Base-by-base conservation (phyloP, 225 moss, liverwort and hornwort species). In the Polytrichum commune region DNA sequence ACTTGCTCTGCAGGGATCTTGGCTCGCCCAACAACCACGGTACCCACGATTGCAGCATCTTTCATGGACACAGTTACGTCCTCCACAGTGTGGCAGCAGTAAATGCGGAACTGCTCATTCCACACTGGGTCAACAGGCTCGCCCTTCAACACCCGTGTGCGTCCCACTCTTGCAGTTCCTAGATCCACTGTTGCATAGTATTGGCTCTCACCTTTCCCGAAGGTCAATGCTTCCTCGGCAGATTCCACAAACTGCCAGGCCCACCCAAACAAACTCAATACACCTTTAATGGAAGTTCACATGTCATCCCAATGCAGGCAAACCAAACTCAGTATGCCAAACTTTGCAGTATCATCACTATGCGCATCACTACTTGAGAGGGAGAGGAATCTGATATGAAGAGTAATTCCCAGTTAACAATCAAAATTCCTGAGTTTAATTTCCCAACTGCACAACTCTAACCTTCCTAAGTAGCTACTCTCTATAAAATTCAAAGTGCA, bases 91-190 rank as follows among this genome's bases (percentile, higher is more conserved):
- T 96, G 96, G 53, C 90, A 89, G 53, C 89, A 84, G 83, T 92
- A 96, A 38, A 96, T 93, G 62, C 90, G 89, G 72, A 96, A 96
- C 0, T 77, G 82, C 74, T 96, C 96, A 55, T 93, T 77, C 96
- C 96, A 96, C 26, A 89, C 76, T 2, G 90, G 89, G 5, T 87
- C 84, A 9, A 72, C 78, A 0, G 78, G 61, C 6, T 72, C 27
- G 0, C 79, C 74, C 73, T 89, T 90, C 55, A 96, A 54, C 18
- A 96, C 71, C 9, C 89, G 87, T 20, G 96, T 96, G 73, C 96
- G 90, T 3, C 96, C 96, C 6, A 96, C 89, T 56, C 91, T 77
- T 6, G 89, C 65, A 6, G 61, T 67, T 64, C 70, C 92, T 8
- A 96, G 71, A 68, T 96, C 93, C 10, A 96, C 92, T 5, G 93